Conservation (phyloP, 2,329 filamentous ascomycete species). For the Huntiella savannae region DNA sequence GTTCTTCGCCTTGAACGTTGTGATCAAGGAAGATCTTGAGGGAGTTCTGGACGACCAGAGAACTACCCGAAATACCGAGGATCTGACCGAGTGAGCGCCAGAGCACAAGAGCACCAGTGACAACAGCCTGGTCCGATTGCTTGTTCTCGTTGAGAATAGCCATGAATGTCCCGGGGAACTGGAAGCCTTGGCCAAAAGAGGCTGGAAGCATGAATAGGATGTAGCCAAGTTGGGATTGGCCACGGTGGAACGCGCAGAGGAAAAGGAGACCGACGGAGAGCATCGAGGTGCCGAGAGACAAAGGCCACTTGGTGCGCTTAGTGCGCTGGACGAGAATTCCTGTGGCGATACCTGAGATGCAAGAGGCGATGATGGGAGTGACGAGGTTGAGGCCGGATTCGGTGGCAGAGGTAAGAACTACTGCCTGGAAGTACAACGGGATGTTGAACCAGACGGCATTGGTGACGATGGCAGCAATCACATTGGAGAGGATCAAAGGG, state of each 20-base stretch:
- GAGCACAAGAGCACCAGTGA: conserved; percentile 49
- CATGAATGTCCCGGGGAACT: conserved; percentile 46
- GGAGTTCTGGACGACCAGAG: conserved; percentile 54
- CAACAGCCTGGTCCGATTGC: conserved; percentile 46
- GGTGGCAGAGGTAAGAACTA: conserved; percentile 50
- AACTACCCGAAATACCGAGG: conserved; percentile 52
- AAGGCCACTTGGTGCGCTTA: conserved; percentile 38
- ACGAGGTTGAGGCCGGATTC: conserved; percentile 54
- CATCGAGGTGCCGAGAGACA: conserved; percentile 29
- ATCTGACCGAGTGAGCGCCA: conserved; percentile 56
- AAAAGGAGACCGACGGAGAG: conserved; percentile 31
- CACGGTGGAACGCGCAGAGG: conserved; percentile 29
- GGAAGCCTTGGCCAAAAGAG: conserved; percentile 41
- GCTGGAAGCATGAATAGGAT: conserved; percentile 37
- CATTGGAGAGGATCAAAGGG: conserved; percentile 38
- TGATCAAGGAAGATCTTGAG: conserved; percentile 38
- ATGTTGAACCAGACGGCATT: conserved; percentile 43
- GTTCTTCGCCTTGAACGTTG: conserved; percentile 39
- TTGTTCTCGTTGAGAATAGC: conserved; percentile 39
- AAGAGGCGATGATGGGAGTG: conserved; percentile 38
- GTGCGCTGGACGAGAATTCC: conserved; percentile 44
- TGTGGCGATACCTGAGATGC: conserved; percentile 33
- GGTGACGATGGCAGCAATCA: conserved; percentile 29
- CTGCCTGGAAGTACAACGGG: conserved; percentile 61
- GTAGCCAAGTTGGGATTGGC: conserved; percentile 33